Evolutionary conservation across 106 monocot genomes (phyloP), one percentile per base, ranked within the genome.

Genomic region (Platanthera guangdongensis): DNA sequence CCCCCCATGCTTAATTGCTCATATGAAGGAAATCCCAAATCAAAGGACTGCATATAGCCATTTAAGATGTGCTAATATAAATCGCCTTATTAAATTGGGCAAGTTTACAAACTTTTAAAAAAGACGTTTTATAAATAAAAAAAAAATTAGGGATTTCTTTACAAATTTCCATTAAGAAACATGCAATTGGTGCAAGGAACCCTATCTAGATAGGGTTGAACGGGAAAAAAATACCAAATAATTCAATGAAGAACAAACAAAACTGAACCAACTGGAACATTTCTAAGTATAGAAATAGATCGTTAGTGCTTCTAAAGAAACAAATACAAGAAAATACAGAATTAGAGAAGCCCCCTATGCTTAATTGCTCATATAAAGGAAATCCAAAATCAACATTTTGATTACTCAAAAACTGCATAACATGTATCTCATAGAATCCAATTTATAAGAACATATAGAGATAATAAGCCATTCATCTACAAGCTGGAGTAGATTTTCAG

Each of bases 381-480:
- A 65, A 19, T 10, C 65, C 30, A 32, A 25, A 32, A 30, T 10
- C 10, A 65, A 53, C 2, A 32, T 32, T 65, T 65, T 11, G 30
- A 25, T 65, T 65, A 65, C 64, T 64, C 64, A 65, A 65, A 32
- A 65, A 32, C 65, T 65, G 3, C 22, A 65, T 32, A 64, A 65
- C 65, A 65, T 32, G 10, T 65, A 65, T 32, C 25, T 4, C 5
- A 32, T 30, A 65, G 25, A 4, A n/a, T 65, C 32, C 18, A 12
- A n/a, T 65, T 32, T 10, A 32, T 0, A 1, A 65, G 32, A 7
- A 11, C 25, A 65, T 30, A 32, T 65, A 10, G 65, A 32, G 10
- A 65, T 65, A 65, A 65, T 32, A 65, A 30, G 8, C 30, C 25
- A 13, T 25, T 25, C 25, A 25, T 25, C 25, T 25, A 25, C 25